Conservation (phyloP, 1,139 yeast species). For the Nakaseomyces glabratus region DNA sequence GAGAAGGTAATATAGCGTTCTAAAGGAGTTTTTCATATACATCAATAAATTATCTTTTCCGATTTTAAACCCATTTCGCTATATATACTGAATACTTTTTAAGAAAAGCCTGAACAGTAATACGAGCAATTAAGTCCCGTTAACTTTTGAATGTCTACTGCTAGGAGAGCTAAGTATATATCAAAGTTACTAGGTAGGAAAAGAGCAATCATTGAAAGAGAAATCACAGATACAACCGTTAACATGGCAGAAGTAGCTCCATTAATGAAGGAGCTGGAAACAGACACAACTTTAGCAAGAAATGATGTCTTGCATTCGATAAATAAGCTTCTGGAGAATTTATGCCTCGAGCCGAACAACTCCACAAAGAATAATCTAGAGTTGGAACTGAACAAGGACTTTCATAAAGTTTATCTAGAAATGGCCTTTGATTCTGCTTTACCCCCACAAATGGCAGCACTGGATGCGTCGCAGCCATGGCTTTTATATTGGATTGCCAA, state of each 20-base stretch:
- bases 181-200: conserved; percentile 27
- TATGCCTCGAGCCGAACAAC: conserved; percentile 1
- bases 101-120: too few species aligned
- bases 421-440: conserved; percentile 35
- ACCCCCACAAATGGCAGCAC: conserved; percentile 35
- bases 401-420: conserved; percentile 36
- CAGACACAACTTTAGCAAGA: conserved; percentile 38
- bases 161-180: conserved; percentile 10
- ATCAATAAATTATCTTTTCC: too few species aligned
- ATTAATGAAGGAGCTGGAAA: conserved; percentile 26
- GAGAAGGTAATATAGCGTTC: too few species aligned
- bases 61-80: too few species aligned
- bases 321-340: background rate
- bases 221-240: conserved; percentile 12
- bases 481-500: conserved; percentile 75
- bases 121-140: background rate
- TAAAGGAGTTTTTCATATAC: too few species aligned
- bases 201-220: conserved; percentile 18
- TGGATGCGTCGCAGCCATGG: conserved; percentile 93
- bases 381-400: conserved; percentile 28
- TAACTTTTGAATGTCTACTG: too few species aligned
- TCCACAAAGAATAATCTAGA: conserved; percentile 14
- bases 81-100: too few species aligned
- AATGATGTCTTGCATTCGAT: conserved; percentile 32
- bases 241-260: conserved; percentile 10